A percentile compares a stretch with the other conserved stretches of the same genome.
These are phyloP conservation scores for Didymella pomorum DNA, from an alignment of 2,329 filamentous ascomycete genomes.

Conservation along the genomic window DNA sequence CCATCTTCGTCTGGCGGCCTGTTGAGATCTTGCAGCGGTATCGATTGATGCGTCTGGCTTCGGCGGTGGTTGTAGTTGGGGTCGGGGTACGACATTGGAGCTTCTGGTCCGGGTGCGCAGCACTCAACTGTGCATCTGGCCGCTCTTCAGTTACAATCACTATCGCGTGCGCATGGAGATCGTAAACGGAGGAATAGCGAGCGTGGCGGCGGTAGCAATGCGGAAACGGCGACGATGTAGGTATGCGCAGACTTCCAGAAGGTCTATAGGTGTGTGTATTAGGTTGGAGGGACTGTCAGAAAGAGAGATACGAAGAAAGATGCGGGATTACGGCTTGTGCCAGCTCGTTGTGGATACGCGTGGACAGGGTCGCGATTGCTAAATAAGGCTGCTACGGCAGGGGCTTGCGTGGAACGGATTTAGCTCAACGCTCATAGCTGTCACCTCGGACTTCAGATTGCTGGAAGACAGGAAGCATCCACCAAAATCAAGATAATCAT, in stretches of 20 bases:
- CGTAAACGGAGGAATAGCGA: constrained; percentile 8
- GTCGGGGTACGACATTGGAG: constrained; percentile 60
- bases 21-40: constrained; percentile 70
- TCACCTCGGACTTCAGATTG: neutral
- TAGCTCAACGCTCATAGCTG: constrained; percentile 9
- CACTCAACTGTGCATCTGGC: constrained; percentile 42
- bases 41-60: constrained; percentile 65
- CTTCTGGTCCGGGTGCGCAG: constrained; percentile 37
- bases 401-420: constrained; percentile 6
- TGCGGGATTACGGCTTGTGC: constrained; percentile 15
- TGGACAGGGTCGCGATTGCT: constrained; percentile 9
- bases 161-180: constrained; percentile 33
- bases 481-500: too few species aligned
- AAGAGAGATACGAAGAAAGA: constrained; percentile 7
- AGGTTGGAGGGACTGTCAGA: constrained; percentile 6
- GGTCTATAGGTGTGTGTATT: neutral
- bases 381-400: constrained; percentile 1
- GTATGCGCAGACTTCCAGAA: neutral
- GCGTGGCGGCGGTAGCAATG: constrained; percentile 17
- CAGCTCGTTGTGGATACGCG: constrained; percentile 16
- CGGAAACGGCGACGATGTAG: neutral
- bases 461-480: neutral
- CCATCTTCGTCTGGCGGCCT: constrained; percentile 49
- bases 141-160: constrained; percentile 39
- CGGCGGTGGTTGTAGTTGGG: constrained; percentile 53